phyloP scores from a whole-genome alignment of 257 asterid genomes.

The Striga asiatica region DNA sequence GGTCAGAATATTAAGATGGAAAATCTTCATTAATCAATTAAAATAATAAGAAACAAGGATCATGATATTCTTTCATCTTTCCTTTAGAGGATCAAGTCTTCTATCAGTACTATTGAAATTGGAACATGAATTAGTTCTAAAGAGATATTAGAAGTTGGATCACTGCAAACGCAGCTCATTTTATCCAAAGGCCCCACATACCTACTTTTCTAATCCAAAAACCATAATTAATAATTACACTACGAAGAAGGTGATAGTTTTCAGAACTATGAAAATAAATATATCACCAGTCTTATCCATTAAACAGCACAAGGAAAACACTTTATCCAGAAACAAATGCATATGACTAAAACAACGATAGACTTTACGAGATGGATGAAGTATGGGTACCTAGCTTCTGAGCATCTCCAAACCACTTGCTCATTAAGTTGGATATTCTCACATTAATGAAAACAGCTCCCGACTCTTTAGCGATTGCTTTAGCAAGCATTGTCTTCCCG shows the following conservation, averaged over 20 bases:
- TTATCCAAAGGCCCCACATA: background rate
- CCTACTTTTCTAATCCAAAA: background rate
- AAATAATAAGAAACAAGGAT: background rate
- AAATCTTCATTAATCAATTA: no score
- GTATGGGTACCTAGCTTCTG: background rate
- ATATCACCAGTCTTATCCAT: no score
- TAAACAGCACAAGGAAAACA: background rate
- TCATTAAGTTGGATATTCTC: background rate
- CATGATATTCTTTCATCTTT: background rate
- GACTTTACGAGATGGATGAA: background rate
- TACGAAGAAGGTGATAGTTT: no score
- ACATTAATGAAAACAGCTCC: conserved; percentile 1
- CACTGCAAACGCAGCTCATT: no score
- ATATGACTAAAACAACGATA: background rate
- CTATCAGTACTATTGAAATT: background rate
- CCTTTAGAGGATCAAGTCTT: background rate
- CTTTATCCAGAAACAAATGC: background rate
- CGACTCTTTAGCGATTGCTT: conserved; percentile 1
- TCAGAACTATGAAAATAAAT: no score
- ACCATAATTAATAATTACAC: no score
- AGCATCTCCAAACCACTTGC: background rate
- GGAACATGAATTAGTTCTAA: no score
- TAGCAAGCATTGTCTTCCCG: conserved; percentile 2
- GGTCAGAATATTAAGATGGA: no score
- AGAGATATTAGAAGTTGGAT: no score